phyloP scores from a whole-genome alignment of 2,329 filamentous ascomycete genomes.

The Diaporthe australafricana region DNA sequence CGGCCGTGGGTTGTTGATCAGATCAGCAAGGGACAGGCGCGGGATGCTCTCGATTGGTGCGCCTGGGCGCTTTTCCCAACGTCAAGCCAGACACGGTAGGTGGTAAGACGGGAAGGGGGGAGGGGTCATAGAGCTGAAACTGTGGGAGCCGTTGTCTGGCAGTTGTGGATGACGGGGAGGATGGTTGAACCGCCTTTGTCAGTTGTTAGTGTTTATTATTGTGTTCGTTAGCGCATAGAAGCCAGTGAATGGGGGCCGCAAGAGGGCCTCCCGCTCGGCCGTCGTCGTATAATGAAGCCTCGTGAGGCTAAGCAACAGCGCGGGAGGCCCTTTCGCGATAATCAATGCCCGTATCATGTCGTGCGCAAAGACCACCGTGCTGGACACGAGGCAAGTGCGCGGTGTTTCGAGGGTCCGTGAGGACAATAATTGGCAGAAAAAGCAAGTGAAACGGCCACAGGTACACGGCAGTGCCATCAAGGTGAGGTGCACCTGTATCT shows the following conservation, averaged over 20 bases:
- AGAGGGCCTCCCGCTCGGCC: not conserved
- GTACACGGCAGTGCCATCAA: conserved; percentile 14
- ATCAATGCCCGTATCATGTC: conserved; percentile 13
- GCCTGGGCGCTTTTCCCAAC: conserved; percentile 22
- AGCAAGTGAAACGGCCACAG: conserved; percentile 4
- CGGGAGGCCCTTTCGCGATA: not conserved
- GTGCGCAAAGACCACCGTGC: not conserved
- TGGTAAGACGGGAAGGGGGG: conserved; percentile 23
- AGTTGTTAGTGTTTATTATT: not conserved
- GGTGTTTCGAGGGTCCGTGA: conserved; percentile 22
- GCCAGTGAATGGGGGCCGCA: not conserved
- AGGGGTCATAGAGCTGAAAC: conserved; percentile 30
- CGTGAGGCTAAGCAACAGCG: conserved; percentile 6
- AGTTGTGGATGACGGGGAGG: conserved; percentile 14
- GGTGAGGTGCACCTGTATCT: conserved; percentile 23
- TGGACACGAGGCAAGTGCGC: conserved; percentile 11
- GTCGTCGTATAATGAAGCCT: conserved; percentile 15
- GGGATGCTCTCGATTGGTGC: conserved; percentile 28
- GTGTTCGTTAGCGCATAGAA: not conserved
- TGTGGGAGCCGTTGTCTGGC: not conserved
- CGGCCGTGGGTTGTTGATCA: conserved; percentile 26
- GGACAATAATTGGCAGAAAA: conserved; percentile 19
- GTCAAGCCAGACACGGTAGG: conserved; percentile 27
- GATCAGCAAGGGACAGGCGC: conserved; percentile 24
- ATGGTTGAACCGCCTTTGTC: conserved; percentile 23